Evolutionary conservation across 2,329 filamentous ascomycete species (phyloP), one percentile per base, ranked within the genome.

Genomic region (Neonectria faginata): DNA sequence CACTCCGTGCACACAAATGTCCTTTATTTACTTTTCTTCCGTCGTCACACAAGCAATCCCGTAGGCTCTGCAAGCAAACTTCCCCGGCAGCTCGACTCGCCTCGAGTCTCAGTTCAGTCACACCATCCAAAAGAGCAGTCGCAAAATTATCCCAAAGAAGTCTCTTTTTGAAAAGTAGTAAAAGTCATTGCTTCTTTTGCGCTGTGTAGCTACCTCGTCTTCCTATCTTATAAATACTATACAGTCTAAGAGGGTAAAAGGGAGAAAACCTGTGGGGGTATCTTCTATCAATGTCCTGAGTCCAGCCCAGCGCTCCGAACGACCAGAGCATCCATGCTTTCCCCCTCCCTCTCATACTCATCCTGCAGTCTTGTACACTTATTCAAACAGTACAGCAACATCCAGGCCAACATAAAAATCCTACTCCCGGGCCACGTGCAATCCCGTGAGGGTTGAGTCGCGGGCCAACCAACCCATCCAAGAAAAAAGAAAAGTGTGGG

Each of bases 231-330:
- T 50, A 68, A 57, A 64, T 74, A 73, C 61, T 75, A 68, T 73
- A 75, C 71, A 75, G 66, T 73, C 58, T 70, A 66, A 69, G 67
- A 73, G 62, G 64, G 60, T 65, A 63, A 52, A 67, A 72, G 58
- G 67, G 72, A 67, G 55, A 41, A 66, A 70, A 62, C 66, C 63
- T 67, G 64, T 69, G 66, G 70, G 71, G 73, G 75, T 77, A 76
- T 78, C 76, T 70, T 78, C 67, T 74, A 71, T 71, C 67, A 70
- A 65, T 62, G 61, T 74, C 68, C 70, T 73, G 71, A 76, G 75
- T 72, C 73, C 75, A 73, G 75, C 73, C 75, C 73, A 74, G 72
- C 70, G 69, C 66, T 69, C 66, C 66, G 52, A 62, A 66, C 50
- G 65, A 65, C 64, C 67, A 63, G 66, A 69, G 66, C 72, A 66